A percentile compares a stretch with the other conserved stretches of the same genome.
phyloP scores from a whole-genome alignment of 148 eudicot species.

The Rhododendron ferrugineum region DNA sequence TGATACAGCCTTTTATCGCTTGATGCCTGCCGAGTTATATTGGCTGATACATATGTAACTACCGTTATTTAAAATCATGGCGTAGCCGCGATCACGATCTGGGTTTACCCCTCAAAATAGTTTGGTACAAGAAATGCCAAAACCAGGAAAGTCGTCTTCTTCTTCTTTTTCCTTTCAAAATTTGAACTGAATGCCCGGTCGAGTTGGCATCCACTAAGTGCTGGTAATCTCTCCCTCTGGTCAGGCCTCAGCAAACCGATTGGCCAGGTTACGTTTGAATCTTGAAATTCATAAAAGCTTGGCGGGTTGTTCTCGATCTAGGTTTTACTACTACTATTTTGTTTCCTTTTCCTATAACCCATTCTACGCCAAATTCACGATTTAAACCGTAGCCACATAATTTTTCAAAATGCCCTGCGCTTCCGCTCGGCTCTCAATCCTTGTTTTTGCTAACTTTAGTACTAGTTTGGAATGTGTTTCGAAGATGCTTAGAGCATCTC shows the following conservation, averaged over 20 bases:
- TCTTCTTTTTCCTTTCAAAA: background rate
- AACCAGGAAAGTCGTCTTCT: background rate
- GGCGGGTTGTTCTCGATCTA: background rate
- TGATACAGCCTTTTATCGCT: too few relatives aligned
- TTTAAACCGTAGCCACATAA: background rate
- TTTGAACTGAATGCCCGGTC: background rate
- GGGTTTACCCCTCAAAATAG: background rate
- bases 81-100: background rate
- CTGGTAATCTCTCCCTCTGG: too few relatives aligned
- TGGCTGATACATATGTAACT: background rate
- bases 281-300: background rate
- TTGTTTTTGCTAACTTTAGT: too few relatives aligned
- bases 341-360: too few relatives aligned
- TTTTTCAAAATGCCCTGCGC: too few relatives aligned
- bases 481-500: too few relatives aligned
- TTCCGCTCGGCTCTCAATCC: too few relatives aligned
- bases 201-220: background rate
- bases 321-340: background rate
- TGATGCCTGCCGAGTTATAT: background rate
- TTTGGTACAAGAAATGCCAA: background rate
- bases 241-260: background rate
- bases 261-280: background rate
- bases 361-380: background rate
- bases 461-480: too few relatives aligned
- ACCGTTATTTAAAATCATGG: too few relatives aligned